phyloP scores from a whole-genome alignment of 2,329 filamentous ascomycete species.

The Geosmithia putterillii region DNA sequence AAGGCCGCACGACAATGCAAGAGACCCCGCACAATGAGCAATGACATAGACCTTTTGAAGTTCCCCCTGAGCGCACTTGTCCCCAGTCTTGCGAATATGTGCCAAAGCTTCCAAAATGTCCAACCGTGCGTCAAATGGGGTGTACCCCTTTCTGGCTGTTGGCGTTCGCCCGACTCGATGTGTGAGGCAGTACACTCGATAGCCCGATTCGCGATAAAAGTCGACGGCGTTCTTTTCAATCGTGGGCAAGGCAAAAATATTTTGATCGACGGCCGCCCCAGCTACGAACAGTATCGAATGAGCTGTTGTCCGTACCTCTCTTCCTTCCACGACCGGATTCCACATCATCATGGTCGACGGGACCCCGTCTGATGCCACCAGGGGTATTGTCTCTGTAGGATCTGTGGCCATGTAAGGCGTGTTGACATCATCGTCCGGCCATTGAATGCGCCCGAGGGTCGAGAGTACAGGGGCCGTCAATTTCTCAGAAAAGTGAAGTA shows the following conservation, averaged over 20 bases:
- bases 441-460: slow-evolving; percentile 7
- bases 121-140: slow-evolving; percentile 45
- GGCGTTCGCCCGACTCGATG: slow-evolving; percentile 44
- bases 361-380: slow-evolving; percentile 40
- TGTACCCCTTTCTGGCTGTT: slow-evolving; percentile 39
- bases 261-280: slow-evolving; percentile 51
- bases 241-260: slow-evolving; percentile 49
- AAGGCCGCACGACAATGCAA: slow-evolving; percentile 43
- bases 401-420: slow-evolving; percentile 4
- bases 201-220: slow-evolving; percentile 47
- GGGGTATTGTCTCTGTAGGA: slow-evolving; percentile 25
- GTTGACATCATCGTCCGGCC: slow-evolving; percentile 5
- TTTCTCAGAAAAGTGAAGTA: slow-evolving; percentile 3
- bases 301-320: slow-evolving; percentile 17
- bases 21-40: slow-evolving; percentile 50
- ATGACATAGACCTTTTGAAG: slow-evolving; percentile 38
- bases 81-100: slow-evolving; percentile 31
- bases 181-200: slow-evolving; percentile 44
- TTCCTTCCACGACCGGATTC: slow-evolving; percentile 27
- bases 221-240: slow-evolving; percentile 50
- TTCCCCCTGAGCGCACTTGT: slow-evolving; percentile 10
- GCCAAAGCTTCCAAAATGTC: slow-evolving; percentile 45
- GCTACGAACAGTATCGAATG: slow-evolving; percentile 46
- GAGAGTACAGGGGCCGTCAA: slow-evolving; percentile 8
- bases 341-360: slow-evolving; percentile 42